Conservation (phyloP, 129 eudicot species). For the Artemisia tridentata region DNA sequence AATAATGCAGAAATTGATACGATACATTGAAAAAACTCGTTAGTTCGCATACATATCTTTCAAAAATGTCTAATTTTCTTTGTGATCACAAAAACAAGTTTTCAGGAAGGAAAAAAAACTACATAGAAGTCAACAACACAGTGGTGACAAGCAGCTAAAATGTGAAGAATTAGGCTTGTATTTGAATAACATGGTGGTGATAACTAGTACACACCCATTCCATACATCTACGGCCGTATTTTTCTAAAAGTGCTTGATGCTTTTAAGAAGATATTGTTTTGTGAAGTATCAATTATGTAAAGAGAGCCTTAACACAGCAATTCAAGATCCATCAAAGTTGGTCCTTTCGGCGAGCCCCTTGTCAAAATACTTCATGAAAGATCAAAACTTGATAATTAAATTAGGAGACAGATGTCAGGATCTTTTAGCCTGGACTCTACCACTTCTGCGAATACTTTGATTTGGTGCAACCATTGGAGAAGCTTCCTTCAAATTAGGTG, state of each 20-base stretch:
- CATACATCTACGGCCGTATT: background rate
- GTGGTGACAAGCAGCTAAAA: slow-evolving; percentile 16
- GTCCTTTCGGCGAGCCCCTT: background rate
- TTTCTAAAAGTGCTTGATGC: slow-evolving; percentile 1
- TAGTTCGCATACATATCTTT: background rate
- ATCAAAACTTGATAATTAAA: slow-evolving; percentile 15
- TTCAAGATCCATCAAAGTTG: slow-evolving; percentile 10
- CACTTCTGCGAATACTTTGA: slow-evolving; percentile 34
- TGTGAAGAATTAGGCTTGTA: too few relatives aligned
- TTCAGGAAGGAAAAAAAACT: background rate
- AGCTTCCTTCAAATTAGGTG: slow-evolving; percentile 25
- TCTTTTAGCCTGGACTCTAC: slow-evolving; percentile 41
- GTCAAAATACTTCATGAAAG: slow-evolving; percentile 4
- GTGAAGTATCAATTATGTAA: background rate
- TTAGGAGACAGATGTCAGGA: slow-evolving; percentile 17
- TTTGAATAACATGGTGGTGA: too few relatives aligned
- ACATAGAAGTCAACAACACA: background rate
- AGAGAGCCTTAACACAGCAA: background rate
- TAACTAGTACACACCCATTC: background rate
- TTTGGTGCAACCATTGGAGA: slow-evolving; percentile 23
- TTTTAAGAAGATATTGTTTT: background rate
- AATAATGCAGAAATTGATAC: background rate
- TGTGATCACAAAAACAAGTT: slow-evolving; percentile 10
- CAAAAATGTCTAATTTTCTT: slow-evolving; percentile 15
- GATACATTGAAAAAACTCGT: background rate